phyloP scores from a whole-genome alignment of 768 basidiomycete species.

The Suillus fuscotomentosus region DNA sequence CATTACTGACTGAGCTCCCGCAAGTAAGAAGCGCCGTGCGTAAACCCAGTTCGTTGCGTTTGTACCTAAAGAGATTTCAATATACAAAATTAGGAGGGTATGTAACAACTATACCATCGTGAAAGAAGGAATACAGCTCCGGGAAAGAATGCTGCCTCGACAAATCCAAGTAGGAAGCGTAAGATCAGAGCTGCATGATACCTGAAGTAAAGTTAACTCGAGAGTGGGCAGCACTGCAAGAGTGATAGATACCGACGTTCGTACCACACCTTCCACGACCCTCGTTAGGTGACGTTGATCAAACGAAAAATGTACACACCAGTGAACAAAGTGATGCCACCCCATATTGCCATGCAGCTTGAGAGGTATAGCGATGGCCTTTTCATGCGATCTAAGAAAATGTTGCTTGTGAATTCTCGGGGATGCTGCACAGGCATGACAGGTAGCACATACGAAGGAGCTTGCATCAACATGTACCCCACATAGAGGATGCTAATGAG shows the following conservation, averaged over 20 bases:
- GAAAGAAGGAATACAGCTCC: constrained; percentile 66
- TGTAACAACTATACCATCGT: constrained; percentile 46
- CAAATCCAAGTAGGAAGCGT: constrained; percentile 76
- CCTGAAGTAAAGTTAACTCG: constrained; percentile 27
- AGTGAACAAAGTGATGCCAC: constrained; percentile 53
- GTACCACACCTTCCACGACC: constrained; percentile 34
- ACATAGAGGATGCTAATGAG: constrained; percentile 66
- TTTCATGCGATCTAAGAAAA: constrained; percentile 62
- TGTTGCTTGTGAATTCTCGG: constrained; percentile 46
- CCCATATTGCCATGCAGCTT: constrained; percentile 68
- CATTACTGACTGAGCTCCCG: constrained; percentile 75
- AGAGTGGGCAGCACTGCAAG: constrained; percentile 7
- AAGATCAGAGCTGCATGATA: constrained; percentile 61
- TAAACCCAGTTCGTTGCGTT: constrained; percentile 62
- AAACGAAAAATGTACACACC: constrained; percentile 29
- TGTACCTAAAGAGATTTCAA: constrained; percentile 39
- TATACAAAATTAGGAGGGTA: neutral
- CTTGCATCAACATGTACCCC: constrained; percentile 74
- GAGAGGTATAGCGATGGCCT: constrained; percentile 68
- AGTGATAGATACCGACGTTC: constrained; percentile 12
- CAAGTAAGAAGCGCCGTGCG: constrained; percentile 66
- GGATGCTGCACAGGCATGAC: neutral
- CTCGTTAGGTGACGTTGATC: constrained; percentile 5
- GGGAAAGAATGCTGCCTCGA: constrained; percentile 69
- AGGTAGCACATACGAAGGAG: constrained; percentile 55